Evolutionary conservation across 2,329 filamentous ascomycete genomes (phyloP).

Genomic region (Ilyonectria robusta): DNA sequence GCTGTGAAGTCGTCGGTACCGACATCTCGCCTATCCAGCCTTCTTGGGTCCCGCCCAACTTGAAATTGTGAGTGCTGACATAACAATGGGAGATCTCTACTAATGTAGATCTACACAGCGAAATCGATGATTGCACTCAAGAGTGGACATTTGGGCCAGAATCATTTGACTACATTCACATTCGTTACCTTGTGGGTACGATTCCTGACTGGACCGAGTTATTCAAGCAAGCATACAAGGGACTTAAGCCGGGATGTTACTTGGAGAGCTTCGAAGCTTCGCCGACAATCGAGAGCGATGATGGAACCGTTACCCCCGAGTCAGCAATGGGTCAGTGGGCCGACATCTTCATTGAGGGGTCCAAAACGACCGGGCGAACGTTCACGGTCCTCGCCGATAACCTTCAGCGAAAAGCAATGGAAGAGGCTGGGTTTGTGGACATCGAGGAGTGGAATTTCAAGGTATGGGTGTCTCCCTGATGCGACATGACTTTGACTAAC

Average conservation of each 20-base stretch:
- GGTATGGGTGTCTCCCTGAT: conserved; percentile 2
- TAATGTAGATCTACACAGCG: conserved; percentile 27
- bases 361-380: conserved; percentile 43
- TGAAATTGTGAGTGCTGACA: conserved; percentile 29
- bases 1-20: conserved; percentile 64
- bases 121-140: conserved; percentile 73
- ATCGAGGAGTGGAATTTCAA: conserved; percentile 41
- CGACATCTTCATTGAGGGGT: conserved; percentile 38
- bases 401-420: conserved; percentile 35
- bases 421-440: conserved; percentile 45
- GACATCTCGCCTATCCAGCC: conserved; percentile 60
- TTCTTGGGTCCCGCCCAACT: conserved; percentile 50
- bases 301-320: conserved; percentile 43
- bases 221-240: conserved; percentile 62
- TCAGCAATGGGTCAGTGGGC: conserved; percentile 42
- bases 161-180: conserved; percentile 71
- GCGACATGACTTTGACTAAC: background rate
- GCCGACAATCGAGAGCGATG: conserved; percentile 42
- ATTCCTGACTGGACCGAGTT: conserved; percentile 67
- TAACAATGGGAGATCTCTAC: background rate
- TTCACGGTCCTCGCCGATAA: conserved; percentile 41
- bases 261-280: conserved; percentile 46
- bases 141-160: conserved; percentile 62
- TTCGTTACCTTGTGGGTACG: conserved; percentile 66
- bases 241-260: conserved; percentile 67